phyloP scores from a whole-genome alignment of 1,284 basidiomycete genomes.

The Trametes hirsuta region DNA sequence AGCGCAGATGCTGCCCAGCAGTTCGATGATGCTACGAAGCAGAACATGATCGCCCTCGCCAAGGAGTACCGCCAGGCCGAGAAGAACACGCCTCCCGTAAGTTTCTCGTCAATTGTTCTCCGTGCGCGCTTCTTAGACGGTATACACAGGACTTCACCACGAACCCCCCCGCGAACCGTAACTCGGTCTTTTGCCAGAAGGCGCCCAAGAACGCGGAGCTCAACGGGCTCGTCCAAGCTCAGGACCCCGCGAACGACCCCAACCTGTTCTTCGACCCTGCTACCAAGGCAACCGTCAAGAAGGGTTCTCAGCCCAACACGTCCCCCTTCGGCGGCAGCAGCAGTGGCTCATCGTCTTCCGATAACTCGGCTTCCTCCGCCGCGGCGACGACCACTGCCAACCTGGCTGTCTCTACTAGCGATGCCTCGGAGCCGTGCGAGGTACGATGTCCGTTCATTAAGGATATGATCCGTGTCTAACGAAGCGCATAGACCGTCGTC shows the following conservation, averaged over 20 bases:
- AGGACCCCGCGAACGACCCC: constrained; percentile 44
- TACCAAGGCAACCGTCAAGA: constrained; percentile 42
- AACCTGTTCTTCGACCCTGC: constrained; percentile 63
- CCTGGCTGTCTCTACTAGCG: constrained; percentile 18
- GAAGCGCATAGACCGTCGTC: constrained; percentile 5
- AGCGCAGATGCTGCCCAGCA: constrained; percentile 52
- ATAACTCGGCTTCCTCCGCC: constrained; percentile 6
- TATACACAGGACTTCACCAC: constrained; percentile 51
- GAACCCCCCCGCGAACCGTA: constrained; percentile 50
- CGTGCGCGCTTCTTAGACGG: not conserved
- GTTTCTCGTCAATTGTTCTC: constrained; percentile 21
- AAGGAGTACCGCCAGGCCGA: constrained; percentile 59
- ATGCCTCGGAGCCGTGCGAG: constrained; percentile 28
- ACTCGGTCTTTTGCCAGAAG: constrained; percentile 46
- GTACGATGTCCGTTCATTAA: constrained; percentile 7
- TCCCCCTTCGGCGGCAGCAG: constrained; percentile 43
- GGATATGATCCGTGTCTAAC: not conserved
- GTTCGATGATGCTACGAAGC: constrained; percentile 53
- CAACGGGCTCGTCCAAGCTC: constrained; percentile 44
- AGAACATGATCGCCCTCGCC: constrained; percentile 57
- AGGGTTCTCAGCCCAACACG: constrained; percentile 59
- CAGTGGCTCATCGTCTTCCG: constrained; percentile 15
- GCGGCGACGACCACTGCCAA: constrained; percentile 8
- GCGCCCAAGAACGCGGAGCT: constrained; percentile 42
- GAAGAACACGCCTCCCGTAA: constrained; percentile 65